Conservation (phyloP, 768 basidiomycete species). For the Leucogyrophana mollusca region DNA sequence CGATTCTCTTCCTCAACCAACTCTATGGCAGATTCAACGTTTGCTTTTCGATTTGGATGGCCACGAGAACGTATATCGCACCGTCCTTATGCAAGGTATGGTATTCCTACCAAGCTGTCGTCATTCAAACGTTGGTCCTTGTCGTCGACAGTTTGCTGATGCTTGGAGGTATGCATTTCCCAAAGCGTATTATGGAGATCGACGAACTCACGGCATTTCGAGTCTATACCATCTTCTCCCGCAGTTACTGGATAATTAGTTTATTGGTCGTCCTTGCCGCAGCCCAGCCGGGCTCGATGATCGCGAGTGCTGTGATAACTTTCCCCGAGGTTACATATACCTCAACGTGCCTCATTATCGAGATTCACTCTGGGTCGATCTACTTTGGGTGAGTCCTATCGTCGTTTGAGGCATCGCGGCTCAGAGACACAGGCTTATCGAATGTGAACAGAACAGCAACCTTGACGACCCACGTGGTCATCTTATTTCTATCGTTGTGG, state of each 20-base stretch:
- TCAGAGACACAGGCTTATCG: not conserved
- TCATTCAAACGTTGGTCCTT: conserved; percentile 13
- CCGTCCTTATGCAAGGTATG: conserved; percentile 12
- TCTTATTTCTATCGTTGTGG: conserved; percentile 20
- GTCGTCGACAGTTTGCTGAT: conserved; percentile 14
- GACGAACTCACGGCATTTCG: too few relatives aligned
- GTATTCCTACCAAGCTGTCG: conserved; percentile 14
- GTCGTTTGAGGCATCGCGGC: too few relatives aligned
- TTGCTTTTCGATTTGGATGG: conserved; percentile 19
- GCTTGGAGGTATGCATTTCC: conserved; percentile 13
- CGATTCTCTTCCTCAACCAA: not conserved
- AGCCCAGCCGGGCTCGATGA: conserved; percentile 16
- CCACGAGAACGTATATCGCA: conserved; percentile 5
- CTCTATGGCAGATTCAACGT: conserved; percentile 15
- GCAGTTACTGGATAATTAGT: conserved; percentile 4
- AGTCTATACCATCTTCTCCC: conserved; percentile 18
- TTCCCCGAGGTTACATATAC: conserved; percentile 10
- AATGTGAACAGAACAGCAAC: conserved; percentile 14
- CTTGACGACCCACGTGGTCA: conserved; percentile 9
- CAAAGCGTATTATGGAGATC: not conserved
- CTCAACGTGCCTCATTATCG: conserved; percentile 14
- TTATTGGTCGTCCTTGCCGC: conserved; percentile 9
- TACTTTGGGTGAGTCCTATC: conserved; percentile 16
- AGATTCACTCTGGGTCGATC: conserved; percentile 9
- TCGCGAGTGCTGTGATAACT: conserved; percentile 10